These are phyloP conservation scores for Acer campestre DNA, from an alignment of 345 rosid genomes.

Conservation along the genomic window DNA sequence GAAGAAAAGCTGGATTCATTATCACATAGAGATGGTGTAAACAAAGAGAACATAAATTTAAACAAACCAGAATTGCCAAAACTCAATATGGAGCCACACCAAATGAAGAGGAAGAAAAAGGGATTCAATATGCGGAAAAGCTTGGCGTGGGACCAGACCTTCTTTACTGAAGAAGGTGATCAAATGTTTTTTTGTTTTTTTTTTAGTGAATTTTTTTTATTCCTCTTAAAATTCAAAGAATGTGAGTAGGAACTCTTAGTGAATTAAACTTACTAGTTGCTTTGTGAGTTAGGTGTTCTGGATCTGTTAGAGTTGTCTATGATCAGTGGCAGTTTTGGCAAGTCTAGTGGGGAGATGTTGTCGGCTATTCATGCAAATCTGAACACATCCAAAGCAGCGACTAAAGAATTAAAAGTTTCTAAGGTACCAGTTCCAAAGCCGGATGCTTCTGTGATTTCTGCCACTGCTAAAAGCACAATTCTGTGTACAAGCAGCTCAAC, in stretches of 20 bases:
- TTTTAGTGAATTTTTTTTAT: too few species aligned
- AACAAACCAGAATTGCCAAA: slow-evolving; percentile 52
- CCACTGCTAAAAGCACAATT: slow-evolving; percentile 36
- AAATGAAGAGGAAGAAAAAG: slow-evolving; percentile 91
- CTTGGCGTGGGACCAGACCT: slow-evolving; percentile 89
- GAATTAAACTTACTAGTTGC: slow-evolving; percentile 12
- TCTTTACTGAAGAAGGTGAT: slow-evolving; percentile 89
- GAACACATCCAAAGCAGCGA: slow-evolving; percentile 35
- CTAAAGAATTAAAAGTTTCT: slow-evolving; percentile 48
- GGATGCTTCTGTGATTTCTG: slow-evolving; percentile 30
- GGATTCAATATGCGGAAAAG: slow-evolving; percentile 84
- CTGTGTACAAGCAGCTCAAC: slow-evolving; percentile 37
- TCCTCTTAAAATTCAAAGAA: neutral
- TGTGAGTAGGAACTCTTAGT: neutral
- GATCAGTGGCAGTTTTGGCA: slow-evolving; percentile 52
- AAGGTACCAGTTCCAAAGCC: slow-evolving; percentile 45
- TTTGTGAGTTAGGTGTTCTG: slow-evolving; percentile 55
- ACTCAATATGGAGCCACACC: slow-evolving; percentile 65
- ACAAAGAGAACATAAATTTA: slow-evolving; percentile 51
- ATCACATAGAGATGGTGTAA: slow-evolving; percentile 23
- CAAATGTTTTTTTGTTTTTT: neutral
- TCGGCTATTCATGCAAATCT: slow-evolving; percentile 51
- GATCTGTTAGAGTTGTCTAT: slow-evolving; percentile 68
- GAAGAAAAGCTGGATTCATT: slow-evolving; percentile 24
- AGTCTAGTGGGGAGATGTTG: slow-evolving; percentile 47